Evolutionary conservation across 352 stramenopile species (phyloP).

Genomic region (Peronospora farinosa): DNA sequence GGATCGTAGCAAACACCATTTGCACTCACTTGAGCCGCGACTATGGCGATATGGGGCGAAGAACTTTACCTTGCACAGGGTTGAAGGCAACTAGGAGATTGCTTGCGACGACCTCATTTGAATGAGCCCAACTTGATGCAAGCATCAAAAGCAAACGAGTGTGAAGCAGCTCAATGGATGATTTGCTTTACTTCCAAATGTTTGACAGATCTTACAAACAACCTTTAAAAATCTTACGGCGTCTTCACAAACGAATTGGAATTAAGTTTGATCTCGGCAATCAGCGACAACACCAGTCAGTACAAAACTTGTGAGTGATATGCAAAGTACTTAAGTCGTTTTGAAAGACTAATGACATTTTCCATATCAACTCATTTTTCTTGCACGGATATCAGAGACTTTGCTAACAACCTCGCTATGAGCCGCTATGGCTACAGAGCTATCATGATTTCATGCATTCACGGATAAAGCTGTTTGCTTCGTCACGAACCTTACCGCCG

Average conservation of each 20-base stretch:
- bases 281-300: background rate
- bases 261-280: conserved; percentile 23
- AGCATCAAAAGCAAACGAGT: conserved; percentile 39
- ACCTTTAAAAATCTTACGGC: conserved; percentile 42
- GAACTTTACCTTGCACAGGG: conserved; percentile 31
- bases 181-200: conserved; percentile 64
- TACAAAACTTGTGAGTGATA: conserved; percentile 9
- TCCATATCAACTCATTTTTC: conserved; percentile 7
- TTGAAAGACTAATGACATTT: conserved; percentile 11
- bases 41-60: conserved; percentile 18
- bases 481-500: conserved; percentile 30
- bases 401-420: background rate
- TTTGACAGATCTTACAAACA: conserved; percentile 52
- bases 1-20: conserved; percentile 67
- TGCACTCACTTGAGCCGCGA: conserved; percentile 29
- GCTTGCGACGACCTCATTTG: background rate
- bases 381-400: conserved; percentile 2
- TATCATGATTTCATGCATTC: conserved; percentile 45
- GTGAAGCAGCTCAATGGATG: conserved; percentile 39
- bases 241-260: conserved; percentile 29
- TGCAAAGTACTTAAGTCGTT: conserved; percentile 23
- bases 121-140: background rate
- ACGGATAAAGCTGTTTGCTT: conserved; percentile 32
- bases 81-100: conserved; percentile 21
- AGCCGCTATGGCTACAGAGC: background rate